phyloP scores from a whole-genome alignment of 768 basidiomycete species.

The Mycena metata region DNA sequence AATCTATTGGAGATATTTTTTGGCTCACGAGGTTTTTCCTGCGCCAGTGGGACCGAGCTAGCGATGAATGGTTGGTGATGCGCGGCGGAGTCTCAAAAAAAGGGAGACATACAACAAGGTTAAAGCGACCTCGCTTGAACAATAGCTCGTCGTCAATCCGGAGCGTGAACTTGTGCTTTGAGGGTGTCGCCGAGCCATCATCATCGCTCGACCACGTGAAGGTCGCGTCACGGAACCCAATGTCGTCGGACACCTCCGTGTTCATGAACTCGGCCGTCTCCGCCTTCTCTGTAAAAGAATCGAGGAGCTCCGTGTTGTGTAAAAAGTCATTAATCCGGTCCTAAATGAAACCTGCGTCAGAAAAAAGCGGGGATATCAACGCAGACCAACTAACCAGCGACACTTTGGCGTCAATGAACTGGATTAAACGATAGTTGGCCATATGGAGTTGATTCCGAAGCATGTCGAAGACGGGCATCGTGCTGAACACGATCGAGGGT shows the following conservation, averaged over 20 bases:
- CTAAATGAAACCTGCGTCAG: slow-evolving; percentile 40
- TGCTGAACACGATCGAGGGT: slow-evolving; percentile 61
- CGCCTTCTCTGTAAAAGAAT: slow-evolving; percentile 47
- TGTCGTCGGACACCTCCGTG: slow-evolving; percentile 38
- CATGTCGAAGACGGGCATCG: slow-evolving; percentile 74
- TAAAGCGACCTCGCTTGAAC: slow-evolving; percentile 67
- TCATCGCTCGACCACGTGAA: slow-evolving; percentile 68
- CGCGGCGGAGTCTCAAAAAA: slow-evolving; percentile 31
- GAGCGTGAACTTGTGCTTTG: slow-evolving; percentile 63
- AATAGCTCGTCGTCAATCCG: slow-evolving; percentile 63
- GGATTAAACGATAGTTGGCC: slow-evolving; percentile 48
- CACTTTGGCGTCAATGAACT: slow-evolving; percentile 63
- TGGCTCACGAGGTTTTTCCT: slow-evolving; percentile 68
- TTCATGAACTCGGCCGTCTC: slow-evolving; percentile 57
- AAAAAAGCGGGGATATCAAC: not conserved
- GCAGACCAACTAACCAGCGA: slow-evolving; percentile 48
- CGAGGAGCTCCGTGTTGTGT: slow-evolving; percentile 45
- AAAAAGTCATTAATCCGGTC: slow-evolving; percentile 65
- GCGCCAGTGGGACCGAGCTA: slow-evolving; percentile 40
- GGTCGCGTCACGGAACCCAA: slow-evolving; percentile 67
- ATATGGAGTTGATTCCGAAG: slow-evolving; percentile 66
- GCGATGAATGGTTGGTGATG: slow-evolving; percentile 35
- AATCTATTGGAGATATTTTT: no score
- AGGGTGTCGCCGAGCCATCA: slow-evolving; percentile 50
- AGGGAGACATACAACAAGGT: slow-evolving; percentile 70